Evolutionary conservation across 805 yeast genomes (phyloP).

Genomic region (Yarrowia sp.): DNA sequence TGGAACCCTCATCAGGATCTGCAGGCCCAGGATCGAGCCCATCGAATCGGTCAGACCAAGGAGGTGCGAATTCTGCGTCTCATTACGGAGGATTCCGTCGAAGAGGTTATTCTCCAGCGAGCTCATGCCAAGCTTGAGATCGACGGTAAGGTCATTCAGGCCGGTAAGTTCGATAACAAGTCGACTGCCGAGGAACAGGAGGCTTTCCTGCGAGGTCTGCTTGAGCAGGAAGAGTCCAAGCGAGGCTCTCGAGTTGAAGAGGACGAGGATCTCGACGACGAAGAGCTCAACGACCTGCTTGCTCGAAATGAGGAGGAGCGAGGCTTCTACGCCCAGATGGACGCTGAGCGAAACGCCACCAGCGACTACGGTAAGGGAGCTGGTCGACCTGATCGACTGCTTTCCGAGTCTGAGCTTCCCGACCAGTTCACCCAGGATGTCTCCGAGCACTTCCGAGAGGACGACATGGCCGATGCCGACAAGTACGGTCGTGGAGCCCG

Average conservation of each 20-base stretch:
- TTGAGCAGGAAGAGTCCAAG: slow-evolving; percentile 81
- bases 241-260: slow-evolving; percentile 60
- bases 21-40: slow-evolving; percentile 99
- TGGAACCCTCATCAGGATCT: slow-evolving; percentile 99
- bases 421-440: slow-evolving; percentile 70
- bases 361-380: slow-evolving; percentile 53
- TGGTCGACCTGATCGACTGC: slow-evolving; percentile 57
- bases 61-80: slow-evolving; percentile 92
- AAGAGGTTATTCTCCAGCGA: slow-evolving; percentile 89
- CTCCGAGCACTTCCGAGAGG: slow-evolving; percentile 50
- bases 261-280: slow-evolving; percentile 78
- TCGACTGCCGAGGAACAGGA: slow-evolving; percentile 97
- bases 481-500: slow-evolving; percentile 74
- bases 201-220: slow-evolving; percentile 82
- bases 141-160: slow-evolving; percentile 98
- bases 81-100: slow-evolving; percentile 91
- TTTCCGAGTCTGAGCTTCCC: slow-evolving; percentile 76
- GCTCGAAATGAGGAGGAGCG: slow-evolving; percentile 82
- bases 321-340: slow-evolving; percentile 67
- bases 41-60: slow-evolving; percentile 96
- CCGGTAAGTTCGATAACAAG: slow-evolving; percentile 97
- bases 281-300: slow-evolving; percentile 81
- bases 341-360: slow-evolving; percentile 58
- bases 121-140: slow-evolving; percentile 93
- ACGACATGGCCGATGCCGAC: slow-evolving; percentile 53